These are phyloP conservation scores for Calycina marina DNA, from an alignment of 2,329 filamentous ascomycete genomes.

Conservation along the genomic window DNA sequence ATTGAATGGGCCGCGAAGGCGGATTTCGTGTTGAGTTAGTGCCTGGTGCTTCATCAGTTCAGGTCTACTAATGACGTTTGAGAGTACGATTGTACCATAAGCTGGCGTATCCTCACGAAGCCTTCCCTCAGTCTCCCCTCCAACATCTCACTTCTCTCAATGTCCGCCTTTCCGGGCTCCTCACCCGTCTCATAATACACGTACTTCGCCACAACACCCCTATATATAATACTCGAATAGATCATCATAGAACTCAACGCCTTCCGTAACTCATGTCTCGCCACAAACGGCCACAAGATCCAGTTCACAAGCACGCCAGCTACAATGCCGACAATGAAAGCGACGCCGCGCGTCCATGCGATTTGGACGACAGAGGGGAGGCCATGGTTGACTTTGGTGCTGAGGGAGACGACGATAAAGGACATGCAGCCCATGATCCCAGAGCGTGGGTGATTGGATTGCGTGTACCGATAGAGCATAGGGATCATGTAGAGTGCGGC, in stretches of 20 bases:
- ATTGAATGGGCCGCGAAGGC: conserved; percentile 41
- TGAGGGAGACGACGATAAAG: conserved; percentile 38
- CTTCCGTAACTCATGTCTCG: conserved; percentile 41
- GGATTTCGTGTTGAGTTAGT: conserved; percentile 43
- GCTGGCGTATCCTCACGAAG: conserved; percentile 40
- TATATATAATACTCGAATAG: conserved; percentile 41
- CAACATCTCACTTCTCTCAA: conserved; percentile 39
- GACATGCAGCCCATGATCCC: conserved; percentile 42
- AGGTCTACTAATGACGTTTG: neutral
- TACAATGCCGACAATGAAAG: conserved; percentile 38
- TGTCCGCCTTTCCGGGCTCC: conserved; percentile 34
- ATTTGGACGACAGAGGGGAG: conserved; percentile 25
- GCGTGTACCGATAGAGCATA: conserved; percentile 41
- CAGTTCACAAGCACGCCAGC: conserved; percentile 41
- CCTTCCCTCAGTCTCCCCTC: conserved; percentile 45
- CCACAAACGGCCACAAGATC: conserved; percentile 46
- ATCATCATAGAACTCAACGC: conserved; percentile 41
- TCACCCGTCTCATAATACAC: conserved; percentile 42
- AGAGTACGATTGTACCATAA: conserved; percentile 24
- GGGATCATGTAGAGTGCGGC: conserved; percentile 42
- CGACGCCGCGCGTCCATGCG: conserved; percentile 32
- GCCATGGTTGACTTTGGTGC: conserved; percentile 18
- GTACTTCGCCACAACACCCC: conserved; percentile 37
- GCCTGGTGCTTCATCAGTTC: conserved; percentile 20
- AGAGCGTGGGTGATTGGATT: conserved; percentile 40